phyloP scores from a whole-genome alignment of 768 basidiomycete species.

The Chalciporus sphaerocephalus region DNA sequence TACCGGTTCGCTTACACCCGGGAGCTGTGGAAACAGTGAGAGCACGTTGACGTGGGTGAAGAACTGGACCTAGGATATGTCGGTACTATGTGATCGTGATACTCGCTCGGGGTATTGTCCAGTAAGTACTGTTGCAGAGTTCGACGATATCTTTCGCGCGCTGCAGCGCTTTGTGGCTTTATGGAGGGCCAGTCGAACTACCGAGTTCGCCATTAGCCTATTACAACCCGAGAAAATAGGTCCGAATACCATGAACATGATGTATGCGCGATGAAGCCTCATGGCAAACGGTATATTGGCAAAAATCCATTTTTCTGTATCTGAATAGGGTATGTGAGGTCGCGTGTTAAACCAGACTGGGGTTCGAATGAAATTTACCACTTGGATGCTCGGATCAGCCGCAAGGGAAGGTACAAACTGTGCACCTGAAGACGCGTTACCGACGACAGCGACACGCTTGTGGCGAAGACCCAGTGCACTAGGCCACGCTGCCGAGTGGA shows the following conservation, averaged over 20 bases:
- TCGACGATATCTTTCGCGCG: constrained; percentile 11
- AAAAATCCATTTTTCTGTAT: constrained; percentile 47
- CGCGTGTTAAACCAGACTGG: constrained; percentile 58
- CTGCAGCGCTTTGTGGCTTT: constrained; percentile 6
- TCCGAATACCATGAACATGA: constrained; percentile 43
- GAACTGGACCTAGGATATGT: constrained; percentile 39
- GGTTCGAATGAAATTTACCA: constrained; percentile 57
- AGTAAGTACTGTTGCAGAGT: constrained; percentile 44
- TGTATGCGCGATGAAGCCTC: constrained; percentile 46
- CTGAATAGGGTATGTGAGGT: constrained; percentile 37
- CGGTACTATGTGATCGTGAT: constrained; percentile 46
- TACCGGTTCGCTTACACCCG: constrained; percentile 53
- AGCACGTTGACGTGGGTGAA: background rate
- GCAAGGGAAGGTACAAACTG: constrained; percentile 58
- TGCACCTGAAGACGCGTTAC: constrained; percentile 66
- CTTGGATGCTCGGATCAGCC: constrained; percentile 44
- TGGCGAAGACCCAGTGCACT: constrained; percentile 35
- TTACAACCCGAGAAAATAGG: background rate
- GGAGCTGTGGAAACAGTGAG: constrained; percentile 35
- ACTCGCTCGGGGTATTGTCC: constrained; percentile 44
- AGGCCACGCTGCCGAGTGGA: constrained; percentile 54
- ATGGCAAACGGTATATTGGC: constrained; percentile 48
- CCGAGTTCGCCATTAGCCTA: background rate
- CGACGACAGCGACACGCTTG: constrained; percentile 44
- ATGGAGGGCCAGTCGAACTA: constrained; percentile 21